Evolutionary conservation across 2,329 filamentous ascomycete genomes (phyloP), one percentile per base, ranked within the genome.

Genomic region (Arthrinium phaeospermum): DNA sequence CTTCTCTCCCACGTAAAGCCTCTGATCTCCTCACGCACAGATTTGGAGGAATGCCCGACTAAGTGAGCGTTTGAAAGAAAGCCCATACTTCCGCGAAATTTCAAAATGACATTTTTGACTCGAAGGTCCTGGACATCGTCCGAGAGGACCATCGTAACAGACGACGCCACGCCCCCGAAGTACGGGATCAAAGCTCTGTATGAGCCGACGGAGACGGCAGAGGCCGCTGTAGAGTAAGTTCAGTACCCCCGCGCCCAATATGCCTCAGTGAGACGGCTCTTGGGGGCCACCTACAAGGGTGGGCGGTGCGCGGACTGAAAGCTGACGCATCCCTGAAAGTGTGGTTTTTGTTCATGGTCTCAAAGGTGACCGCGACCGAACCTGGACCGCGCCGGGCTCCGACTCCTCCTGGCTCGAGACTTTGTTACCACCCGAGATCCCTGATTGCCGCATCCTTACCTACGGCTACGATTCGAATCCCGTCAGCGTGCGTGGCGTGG

Each of bases 311-410:
- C 46, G 46, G 46, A 24, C 46, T 24, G 46, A 14, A 14, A 30
- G n/a, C 27, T 19, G 24, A 53, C 51, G 16, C 51, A 27, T 27
- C 51, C 51, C 51, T 10, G 16, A 22, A 57, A 57, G 51, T 57
- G 27, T 72, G 16, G 34, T 84, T n/a, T 83, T 85, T 70, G 81
- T 84, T 6, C 82, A 84, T 75, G 81, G 82, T 1, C 76, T 84
- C 6, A 80, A 82, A 16, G 82, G 83, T 0, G 80, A 80, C 0
- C 81, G 79, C 0, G 70, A 74, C 19, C 81, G 79, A 49, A 83
- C 82, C 1, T 84, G 82, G 82, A 79, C 75, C 30, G 75, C 77
- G 27, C 76, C 75, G 0, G 72, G 71, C 24, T 70, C 76, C 8
- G 13, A 71, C 47, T 71, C 10, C 83, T 80, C 70, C 83, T 82